Evolutionary conservation across 1,284 basidiomycete genomes (phyloP).

Genomic region (Irpex sp.): DNA sequence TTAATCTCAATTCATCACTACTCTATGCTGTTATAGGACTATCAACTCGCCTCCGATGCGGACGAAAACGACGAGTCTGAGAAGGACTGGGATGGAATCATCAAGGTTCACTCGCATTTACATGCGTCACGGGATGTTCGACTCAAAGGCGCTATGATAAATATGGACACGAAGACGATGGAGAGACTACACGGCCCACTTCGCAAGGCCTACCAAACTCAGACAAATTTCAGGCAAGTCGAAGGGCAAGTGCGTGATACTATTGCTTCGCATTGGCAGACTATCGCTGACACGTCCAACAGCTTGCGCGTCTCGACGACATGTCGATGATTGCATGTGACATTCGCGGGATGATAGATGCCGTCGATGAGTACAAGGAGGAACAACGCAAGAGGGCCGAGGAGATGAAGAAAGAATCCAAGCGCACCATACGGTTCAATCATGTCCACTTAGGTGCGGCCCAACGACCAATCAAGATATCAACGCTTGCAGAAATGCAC

Average conservation of each 20-base stretch:
- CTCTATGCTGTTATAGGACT: neutral
- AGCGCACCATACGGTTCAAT: neutral
- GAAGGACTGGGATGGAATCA: slow-evolving; percentile 23
- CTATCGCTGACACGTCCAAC: neutral
- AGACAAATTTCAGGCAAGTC: slow-evolving; percentile 30
- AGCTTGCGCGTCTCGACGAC: neutral
- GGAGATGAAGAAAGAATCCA: neutral
- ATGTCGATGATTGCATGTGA: neutral
- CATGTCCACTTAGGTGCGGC: neutral
- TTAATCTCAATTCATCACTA: neutral
- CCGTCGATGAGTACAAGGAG: neutral
- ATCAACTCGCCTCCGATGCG: neutral
- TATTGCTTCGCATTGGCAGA: neutral
- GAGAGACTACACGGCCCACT: slow-evolving; percentile 23
- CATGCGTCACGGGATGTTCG: slow-evolving; percentile 22
- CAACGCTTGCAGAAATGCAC: neutral
- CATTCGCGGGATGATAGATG: neutral
- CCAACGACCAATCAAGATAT: neutral
- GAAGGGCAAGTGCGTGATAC: slow-evolving; percentile 19
- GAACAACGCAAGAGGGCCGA: neutral
- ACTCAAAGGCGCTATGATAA: slow-evolving; percentile 18
- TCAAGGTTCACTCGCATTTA: slow-evolving; percentile 17
- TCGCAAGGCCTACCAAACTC: slow-evolving; percentile 21
- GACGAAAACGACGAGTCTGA: neutral
- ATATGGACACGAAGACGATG: slow-evolving; percentile 22